A percentile compares a stretch with the other conserved stretches of the same genome.
Evolutionary conservation across 2,329 filamentous ascomycete genomes (phyloP).

Genomic region (Paracoccidioides lutzii): DNA sequence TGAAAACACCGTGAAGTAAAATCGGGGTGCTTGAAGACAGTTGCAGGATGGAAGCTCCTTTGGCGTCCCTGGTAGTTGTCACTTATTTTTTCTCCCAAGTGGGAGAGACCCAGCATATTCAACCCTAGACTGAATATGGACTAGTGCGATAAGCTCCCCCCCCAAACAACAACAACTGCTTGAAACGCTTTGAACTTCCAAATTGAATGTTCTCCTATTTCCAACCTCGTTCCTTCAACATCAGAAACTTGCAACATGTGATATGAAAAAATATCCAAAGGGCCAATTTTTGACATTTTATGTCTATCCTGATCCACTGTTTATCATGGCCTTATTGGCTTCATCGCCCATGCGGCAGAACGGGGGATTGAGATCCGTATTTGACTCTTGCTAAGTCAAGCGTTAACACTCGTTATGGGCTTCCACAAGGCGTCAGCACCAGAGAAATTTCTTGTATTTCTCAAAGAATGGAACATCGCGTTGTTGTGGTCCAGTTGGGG

Average conservation of each 20-base stretch:
- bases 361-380: too few relatives aligned
- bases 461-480: neutral
- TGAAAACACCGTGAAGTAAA: neutral
- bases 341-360: too few relatives aligned
- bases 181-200: too few relatives aligned
- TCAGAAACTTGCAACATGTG: too few relatives aligned
- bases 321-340: too few relatives aligned
- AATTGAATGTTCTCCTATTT: too few relatives aligned
- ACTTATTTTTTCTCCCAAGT: conserved; percentile 5
- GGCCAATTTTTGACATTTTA: too few relatives aligned
- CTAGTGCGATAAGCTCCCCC: conserved; percentile 6
- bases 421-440: neutral
- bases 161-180: neutral
- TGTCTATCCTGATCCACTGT: too few relatives aligned
- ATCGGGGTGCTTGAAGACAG: neutral
- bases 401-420: too few relatives aligned
- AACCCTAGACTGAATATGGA: conserved; percentile 9
- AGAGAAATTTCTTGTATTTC: neutral
- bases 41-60: conserved; percentile 3
- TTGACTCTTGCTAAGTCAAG: too few relatives aligned
- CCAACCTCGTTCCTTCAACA: too few relatives aligned
- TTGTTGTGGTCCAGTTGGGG: neutral
- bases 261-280: too few relatives aligned
- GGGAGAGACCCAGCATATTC: neutral
- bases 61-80: conserved; percentile 3